Conservation (phyloP, 129 eudicot genomes). For the Chrysanthemum makinoi region DNA sequence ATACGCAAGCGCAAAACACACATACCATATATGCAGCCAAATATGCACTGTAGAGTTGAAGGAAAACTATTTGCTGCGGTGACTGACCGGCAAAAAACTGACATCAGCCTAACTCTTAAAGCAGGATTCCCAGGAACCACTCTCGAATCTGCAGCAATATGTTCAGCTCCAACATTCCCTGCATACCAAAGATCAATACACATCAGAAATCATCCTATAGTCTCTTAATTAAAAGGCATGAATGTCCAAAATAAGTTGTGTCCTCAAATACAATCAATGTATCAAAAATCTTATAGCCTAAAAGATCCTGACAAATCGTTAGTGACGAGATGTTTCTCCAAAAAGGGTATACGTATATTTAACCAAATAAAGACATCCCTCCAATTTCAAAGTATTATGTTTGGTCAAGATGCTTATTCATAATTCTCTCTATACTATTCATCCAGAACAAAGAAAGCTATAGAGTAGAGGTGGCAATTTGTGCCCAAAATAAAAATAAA, state of each 20-base stretch:
- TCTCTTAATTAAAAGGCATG: conserved; percentile 7
- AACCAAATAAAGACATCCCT: conserved; percentile 4
- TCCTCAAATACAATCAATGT: conserved; percentile 15
- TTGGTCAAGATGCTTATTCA: conserved; percentile 4
- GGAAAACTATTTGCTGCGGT: conserved; percentile 95
- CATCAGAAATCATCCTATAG: conserved; percentile 14
- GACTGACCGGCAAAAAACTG: conserved; percentile 81
- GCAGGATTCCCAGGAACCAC: conserved; percentile 72
- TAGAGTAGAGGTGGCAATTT: no score
- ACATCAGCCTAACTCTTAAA: conserved; percentile 73
- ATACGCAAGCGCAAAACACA: conserved; percentile 5
- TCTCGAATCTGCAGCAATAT: conserved; percentile 62
- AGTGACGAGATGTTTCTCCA: conserved; percentile 13
- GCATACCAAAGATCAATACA: conserved; percentile 24
- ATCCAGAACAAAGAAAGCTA: conserved; percentile 6
- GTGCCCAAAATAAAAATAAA: no score
- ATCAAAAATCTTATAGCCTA: conserved; percentile 14
- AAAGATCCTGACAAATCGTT: conserved; percentile 9
- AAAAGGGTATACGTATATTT: background rate
- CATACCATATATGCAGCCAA: conserved; percentile 92
- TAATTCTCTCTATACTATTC: conserved; percentile 10
- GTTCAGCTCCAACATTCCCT: conserved; percentile 78
- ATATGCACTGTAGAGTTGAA: conserved; percentile 90
- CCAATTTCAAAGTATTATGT: conserved; percentile 1
- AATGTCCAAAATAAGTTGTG: conserved; percentile 4